Evolutionary conservation across 331 rosid genomes (phyloP), one percentile per base, ranked within the genome.

Genomic region (Quercus tomentella): DNA sequence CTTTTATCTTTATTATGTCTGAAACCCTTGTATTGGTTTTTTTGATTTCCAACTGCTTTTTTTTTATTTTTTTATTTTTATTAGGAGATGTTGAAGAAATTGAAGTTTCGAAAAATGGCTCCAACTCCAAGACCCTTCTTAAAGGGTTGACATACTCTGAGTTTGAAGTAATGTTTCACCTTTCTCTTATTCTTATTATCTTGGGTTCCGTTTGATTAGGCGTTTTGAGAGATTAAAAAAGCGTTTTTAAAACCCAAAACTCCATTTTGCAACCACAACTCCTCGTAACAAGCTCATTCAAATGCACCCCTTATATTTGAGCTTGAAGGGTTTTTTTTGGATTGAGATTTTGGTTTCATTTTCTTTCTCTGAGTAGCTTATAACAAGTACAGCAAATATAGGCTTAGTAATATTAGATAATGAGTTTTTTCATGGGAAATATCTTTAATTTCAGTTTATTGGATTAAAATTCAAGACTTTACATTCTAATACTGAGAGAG

Each of bases 61-160:
- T 43, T 60, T 35, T 77, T 72, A n/a, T n/a, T n/a, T n/a, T n/a
- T 43, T 62, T 54, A 52, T 65, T 23, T 73, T 21, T 31, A 4
- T 74, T 25, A 81, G 93, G 78, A 55, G 83, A 79, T 1, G 76
- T 75, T 77, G 54, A 74, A 30, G 26, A 58, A 1, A 26, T 35
- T 76, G 81, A 71, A 25, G 45, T 69, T 84, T 74, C 87, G 15
- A 80, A 26, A 25, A 30, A 57, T 7, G 75, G 78, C 80, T 85
- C 84, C 4, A 91, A 90, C 81, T 85, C 86, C 4, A 91, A 91
- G 88, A 76, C 77, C 67, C 89, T 91, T 86, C 92, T 94, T 33
- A 91, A 94, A 85, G 98, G 96, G 26, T 88, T 94, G 92, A 76
- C 82, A 41, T 94, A 92, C 90, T 62, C 85, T 68, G 96, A 92